Conservation (phyloP, 2,329 filamentous ascomycete species). For the Fusarium secorum region DNA sequence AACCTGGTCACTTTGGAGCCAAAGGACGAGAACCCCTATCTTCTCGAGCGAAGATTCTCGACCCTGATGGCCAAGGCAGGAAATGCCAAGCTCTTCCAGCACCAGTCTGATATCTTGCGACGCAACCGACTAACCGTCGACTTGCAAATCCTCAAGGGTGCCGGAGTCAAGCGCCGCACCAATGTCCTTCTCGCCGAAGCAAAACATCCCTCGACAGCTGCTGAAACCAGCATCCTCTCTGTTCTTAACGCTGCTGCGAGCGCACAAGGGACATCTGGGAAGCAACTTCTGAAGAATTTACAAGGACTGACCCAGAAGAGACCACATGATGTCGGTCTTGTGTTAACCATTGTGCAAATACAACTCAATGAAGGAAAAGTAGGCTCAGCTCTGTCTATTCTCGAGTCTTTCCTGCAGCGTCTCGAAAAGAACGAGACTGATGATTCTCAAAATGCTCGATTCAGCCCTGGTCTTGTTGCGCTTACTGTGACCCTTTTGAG, state of each 20-base stretch:
- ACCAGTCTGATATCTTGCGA: slow-evolving; percentile 64
- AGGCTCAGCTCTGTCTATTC: slow-evolving; percentile 74
- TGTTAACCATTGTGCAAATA: slow-evolving; percentile 82
- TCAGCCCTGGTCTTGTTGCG: slow-evolving; percentile 84
- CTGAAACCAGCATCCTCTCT: slow-evolving; percentile 53
- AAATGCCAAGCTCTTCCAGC: slow-evolving; percentile 74
- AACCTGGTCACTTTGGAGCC: slow-evolving; percentile 61
- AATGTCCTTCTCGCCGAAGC: slow-evolving; percentile 48
- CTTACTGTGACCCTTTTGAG: slow-evolving; percentile 82
- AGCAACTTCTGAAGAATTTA: slow-evolving; percentile 73
- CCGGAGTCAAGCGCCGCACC: slow-evolving; percentile 64
- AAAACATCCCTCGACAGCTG: slow-evolving; percentile 41
- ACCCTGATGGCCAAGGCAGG: slow-evolving; percentile 60
- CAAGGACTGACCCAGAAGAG: slow-evolving; percentile 74
- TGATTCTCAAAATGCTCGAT: slow-evolving; percentile 73
- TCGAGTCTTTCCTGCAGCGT: slow-evolving; percentile 77
- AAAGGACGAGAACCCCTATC: slow-evolving; percentile 67
- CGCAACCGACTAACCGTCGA: slow-evolving; percentile 72
- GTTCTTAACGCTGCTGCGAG: slow-evolving; percentile 75
- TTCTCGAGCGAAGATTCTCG: slow-evolving; percentile 69
- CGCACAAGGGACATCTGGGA: slow-evolving; percentile 68
- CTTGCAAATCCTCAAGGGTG: slow-evolving; percentile 72
- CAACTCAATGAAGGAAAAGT: slow-evolving; percentile 77
- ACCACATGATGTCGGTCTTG: slow-evolving; percentile 80
- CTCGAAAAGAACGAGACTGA: slow-evolving; percentile 69